A percentile compares a stretch with the other conserved stretches of the same genome.
Conservation (phyloP, 768 basidiomycete species). For the Mycena metata region DNA sequence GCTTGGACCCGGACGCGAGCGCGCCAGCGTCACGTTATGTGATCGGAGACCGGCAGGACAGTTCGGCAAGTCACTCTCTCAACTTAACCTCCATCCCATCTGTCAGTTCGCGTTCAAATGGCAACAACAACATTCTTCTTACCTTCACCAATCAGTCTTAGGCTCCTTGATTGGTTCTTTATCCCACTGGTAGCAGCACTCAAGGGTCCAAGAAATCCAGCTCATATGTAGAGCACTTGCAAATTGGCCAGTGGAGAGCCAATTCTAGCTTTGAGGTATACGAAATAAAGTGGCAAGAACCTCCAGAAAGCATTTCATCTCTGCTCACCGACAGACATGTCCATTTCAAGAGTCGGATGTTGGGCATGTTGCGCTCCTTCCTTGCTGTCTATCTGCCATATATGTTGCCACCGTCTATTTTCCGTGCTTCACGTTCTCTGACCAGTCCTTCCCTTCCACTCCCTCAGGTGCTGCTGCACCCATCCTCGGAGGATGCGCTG, state of each 20-base stretch:
- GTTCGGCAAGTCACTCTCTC: not conserved
- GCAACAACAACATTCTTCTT: not conserved
- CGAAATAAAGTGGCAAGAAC: not conserved
- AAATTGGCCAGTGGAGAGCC: too few relatives aligned
- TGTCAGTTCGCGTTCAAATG: not conserved
- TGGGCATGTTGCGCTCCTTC: slow-evolving; percentile 4
- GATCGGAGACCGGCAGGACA: too few relatives aligned
- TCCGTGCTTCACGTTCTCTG: not conserved
- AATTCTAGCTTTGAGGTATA: too few relatives aligned
- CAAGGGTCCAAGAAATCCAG: too few relatives aligned
- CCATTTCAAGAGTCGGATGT: not conserved
- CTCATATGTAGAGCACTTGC: too few relatives aligned
- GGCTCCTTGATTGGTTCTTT: slow-evolving; percentile 5
- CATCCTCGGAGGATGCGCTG: slow-evolving; percentile 32
- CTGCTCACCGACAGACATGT: slow-evolving; percentile 13
- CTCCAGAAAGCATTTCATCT: slow-evolving; percentile 4
- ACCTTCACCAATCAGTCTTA: slow-evolving; percentile 17
- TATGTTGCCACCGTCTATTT: slow-evolving; percentile 12
- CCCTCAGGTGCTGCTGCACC: slow-evolving; percentile 10
- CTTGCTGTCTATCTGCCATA: slow-evolving; percentile 33
- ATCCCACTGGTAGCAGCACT: too few relatives aligned
- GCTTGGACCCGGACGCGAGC: not conserved
- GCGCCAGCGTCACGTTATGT: not conserved
- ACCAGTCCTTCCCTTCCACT: not conserved
- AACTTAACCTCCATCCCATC: slow-evolving; percentile 3